Percentiles rank a stretch among this genome's conserved stretches.
Conservation (phyloP, 345 rosid genomes). For the Eutrema heterophyllum region DNA sequence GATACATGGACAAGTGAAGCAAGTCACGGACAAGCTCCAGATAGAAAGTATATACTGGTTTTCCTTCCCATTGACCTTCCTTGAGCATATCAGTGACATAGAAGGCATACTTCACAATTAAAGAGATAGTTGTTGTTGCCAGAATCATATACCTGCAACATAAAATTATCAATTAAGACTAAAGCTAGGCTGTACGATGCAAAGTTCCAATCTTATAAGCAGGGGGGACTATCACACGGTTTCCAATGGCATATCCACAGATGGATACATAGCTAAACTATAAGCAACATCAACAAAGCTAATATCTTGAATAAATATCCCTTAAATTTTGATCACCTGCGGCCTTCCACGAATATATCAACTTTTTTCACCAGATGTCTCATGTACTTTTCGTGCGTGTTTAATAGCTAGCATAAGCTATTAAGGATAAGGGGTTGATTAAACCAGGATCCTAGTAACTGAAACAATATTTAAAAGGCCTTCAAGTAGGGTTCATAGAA, state of each 20-base stretch:
- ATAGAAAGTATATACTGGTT: conserved; percentile 89
- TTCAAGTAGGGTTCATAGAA: background rate
- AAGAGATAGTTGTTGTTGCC: conserved; percentile 81
- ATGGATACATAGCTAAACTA: background rate
- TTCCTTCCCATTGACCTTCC: conserved; percentile 99
- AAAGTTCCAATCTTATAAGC: background rate
- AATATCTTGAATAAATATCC: background rate
- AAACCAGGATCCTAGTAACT: background rate
- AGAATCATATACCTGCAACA: conserved; percentile 83
- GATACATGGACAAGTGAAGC: conserved; percentile 91
- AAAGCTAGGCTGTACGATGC: background rate
- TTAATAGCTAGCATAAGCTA: background rate
- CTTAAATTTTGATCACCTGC: background rate
- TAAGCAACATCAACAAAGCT: background rate
- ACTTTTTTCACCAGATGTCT: background rate
- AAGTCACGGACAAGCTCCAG: conserved; percentile 90
- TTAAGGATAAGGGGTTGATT: background rate
- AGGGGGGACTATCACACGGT: background rate
- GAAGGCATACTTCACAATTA: conserved; percentile 80
- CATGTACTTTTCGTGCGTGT: background rate
- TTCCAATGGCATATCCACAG: background rate
- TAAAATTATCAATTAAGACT: background rate
- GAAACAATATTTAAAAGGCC: background rate
- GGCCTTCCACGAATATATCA: background rate
- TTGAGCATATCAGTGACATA: conserved; percentile 83